Evolutionary conservation across 2,329 filamentous ascomycete species (phyloP).

Genomic region (Aspergillus sp.): DNA sequence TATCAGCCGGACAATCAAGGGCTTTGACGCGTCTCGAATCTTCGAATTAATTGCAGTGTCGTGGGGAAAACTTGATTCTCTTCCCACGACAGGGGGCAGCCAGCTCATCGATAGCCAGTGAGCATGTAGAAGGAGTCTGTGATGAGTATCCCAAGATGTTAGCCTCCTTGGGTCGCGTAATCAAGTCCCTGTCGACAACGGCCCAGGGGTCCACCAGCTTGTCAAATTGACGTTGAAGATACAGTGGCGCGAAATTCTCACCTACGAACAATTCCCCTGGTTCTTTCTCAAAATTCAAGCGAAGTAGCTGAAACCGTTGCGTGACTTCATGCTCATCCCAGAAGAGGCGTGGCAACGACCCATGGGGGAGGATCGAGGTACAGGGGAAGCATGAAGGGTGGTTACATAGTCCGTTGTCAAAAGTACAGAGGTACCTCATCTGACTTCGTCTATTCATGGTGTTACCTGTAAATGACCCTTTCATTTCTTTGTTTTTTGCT

Average conservation of each 20-base stretch:
- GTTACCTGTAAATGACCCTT: too few species aligned
- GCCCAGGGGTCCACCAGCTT: background rate
- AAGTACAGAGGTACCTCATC: background rate
- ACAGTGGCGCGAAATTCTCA: background rate
- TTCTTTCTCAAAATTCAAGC: too few species aligned
- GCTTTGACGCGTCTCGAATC: too few species aligned
- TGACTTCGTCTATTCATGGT: background rate
- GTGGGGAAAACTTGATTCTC: too few species aligned
- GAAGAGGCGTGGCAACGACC: slow-evolving; percentile 1
- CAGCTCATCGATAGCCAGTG: background rate
- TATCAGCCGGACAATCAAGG: too few species aligned
- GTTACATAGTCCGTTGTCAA: slow-evolving; percentile 6
- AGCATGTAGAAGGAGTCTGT: background rate
- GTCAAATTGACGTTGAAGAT: background rate
- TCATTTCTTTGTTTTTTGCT: background rate
- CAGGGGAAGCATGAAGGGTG: slow-evolving; percentile 6
- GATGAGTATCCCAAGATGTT: background rate
- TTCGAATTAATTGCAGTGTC: too few species aligned
- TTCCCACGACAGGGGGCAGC: too few species aligned
- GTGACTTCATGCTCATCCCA: slow-evolving; percentile 2
- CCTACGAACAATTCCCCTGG: too few species aligned
- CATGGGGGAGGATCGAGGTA: slow-evolving; percentile 10
- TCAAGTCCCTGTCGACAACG: background rate
- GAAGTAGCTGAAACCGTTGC: too few species aligned
- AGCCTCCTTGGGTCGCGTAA: background rate